These are phyloP conservation scores for Grigorovia yakushimaensis DNA, from an alignment of 805 yeast genomes.

Conservation along the genomic window DNA sequence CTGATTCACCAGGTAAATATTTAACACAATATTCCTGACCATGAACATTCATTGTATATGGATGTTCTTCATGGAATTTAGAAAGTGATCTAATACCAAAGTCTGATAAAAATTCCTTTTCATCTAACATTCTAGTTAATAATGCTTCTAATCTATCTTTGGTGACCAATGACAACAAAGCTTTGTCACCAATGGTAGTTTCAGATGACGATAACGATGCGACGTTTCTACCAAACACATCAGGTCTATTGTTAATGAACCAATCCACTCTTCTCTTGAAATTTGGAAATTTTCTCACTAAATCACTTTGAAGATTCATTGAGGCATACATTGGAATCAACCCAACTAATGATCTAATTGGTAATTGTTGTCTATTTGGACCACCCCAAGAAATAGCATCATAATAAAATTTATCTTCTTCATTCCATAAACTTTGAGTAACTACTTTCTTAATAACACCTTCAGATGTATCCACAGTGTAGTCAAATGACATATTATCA, in stretches of 20 bases:
- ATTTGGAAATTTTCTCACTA: constrained; percentile 66
- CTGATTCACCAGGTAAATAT: constrained; percentile 82
- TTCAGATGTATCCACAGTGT: constrained; percentile 23
- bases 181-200: constrained; percentile 74
- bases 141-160: constrained; percentile 71
- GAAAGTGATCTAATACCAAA: constrained; percentile 86
- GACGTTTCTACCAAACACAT: constrained; percentile 69
- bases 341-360: constrained; percentile 84
- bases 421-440: constrained; percentile 77
- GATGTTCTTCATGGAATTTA: constrained; percentile 73
- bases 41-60: constrained; percentile 74
- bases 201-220: constrained; percentile 59
- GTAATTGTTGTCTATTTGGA: constrained; percentile 57
- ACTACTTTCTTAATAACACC: constrained; percentile 34
- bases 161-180: constrained; percentile 69
- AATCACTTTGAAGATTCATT: constrained; percentile 76
- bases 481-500: constrained; percentile 77
- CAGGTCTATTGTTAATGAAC: constrained; percentile 63
- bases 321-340: constrained; percentile 86
- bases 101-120: constrained; percentile 71
- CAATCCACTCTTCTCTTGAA: constrained; percentile 77
- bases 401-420: constrained; percentile 76
- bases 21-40: constrained; percentile 61
- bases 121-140: constrained; percentile 73
- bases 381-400: constrained; percentile 83